These are phyloP conservation scores for Citrus unshiu DNA, from an alignment of 345 rosid genomes.

Conservation along the genomic window DNA sequence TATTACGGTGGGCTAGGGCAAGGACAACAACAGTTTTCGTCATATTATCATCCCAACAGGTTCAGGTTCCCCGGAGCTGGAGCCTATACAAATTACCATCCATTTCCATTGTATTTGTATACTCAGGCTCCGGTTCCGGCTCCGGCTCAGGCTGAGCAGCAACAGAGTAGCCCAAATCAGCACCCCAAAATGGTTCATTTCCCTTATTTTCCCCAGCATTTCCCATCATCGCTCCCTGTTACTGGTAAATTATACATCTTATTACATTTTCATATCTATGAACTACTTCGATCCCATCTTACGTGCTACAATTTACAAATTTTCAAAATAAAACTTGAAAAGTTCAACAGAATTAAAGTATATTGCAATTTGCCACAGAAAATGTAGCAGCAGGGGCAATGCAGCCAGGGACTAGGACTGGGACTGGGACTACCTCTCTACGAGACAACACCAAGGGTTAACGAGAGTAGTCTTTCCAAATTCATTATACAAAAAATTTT, in stretches of 20 bases:
- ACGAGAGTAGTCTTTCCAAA: too few species aligned
- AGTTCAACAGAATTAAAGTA: too few species aligned
- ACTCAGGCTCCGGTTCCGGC: too few species aligned
- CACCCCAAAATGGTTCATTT: background rate
- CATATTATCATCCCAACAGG: slow-evolving; percentile 23
- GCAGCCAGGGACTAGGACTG: too few species aligned
- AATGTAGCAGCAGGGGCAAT: too few species aligned
- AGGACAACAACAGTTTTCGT: slow-evolving; percentile 27
- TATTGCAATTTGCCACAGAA: too few species aligned
- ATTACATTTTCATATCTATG: background rate
- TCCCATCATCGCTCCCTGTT: background rate
- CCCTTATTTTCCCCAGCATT: slow-evolving; percentile 5
- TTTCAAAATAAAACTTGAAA: too few species aligned
- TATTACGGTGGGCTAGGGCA: slow-evolving; percentile 20
- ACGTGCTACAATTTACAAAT: too few species aligned
- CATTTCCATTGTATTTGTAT: background rate
- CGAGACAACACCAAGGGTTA: too few species aligned
- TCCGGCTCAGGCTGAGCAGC: background rate
- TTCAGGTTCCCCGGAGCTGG: background rate
- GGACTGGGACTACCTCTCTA: too few species aligned
- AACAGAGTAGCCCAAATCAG: background rate
- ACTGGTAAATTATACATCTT: background rate
- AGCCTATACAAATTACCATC: slow-evolving; percentile 8
- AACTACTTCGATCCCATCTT: too few species aligned
- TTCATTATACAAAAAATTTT: too few species aligned